Evolutionary conservation across 2,329 filamentous ascomycete species (phyloP), one percentile per base, ranked within the genome.

Genomic region (Sordariomycetes sp.): DNA sequence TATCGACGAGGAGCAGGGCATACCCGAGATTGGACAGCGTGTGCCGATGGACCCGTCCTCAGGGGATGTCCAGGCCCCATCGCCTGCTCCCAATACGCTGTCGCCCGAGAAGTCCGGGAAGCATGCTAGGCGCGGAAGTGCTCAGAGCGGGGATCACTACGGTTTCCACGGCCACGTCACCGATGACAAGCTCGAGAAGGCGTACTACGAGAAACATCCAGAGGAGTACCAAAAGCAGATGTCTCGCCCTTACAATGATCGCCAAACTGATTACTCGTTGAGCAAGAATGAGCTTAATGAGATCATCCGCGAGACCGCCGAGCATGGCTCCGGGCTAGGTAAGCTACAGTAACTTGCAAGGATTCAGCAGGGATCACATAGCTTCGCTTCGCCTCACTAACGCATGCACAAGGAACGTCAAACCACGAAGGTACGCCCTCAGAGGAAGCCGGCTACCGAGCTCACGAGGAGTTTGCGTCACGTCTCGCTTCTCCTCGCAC

Each of bases 31-130:
- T 63, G 92, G 92, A 53, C 83, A 89, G 65, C 87, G 91, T 66
- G 92, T 99, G 45, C 94, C 94, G 54, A 94, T 99, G 89, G 87
- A 94, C 67, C 87, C 86, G 56, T 83, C 94, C 68, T 89, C 94
- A 51, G 94, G 94, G 60, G 92, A 97, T 68, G 94, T 97, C 10
- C 94, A 99, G 73, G 94, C 94, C 15, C 94, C 94, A 2, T 94
- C 91, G 2, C 90, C 91, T 1, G 81, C 84, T 2, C 86, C 85
- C 10, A 69, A 70, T 52, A 64, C 71, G 4, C 68, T 71, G 3
- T 64, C 63, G 53, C 66, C 68, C 53, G 68, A 73, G 54, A 70
- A 69, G 54, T 62, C 63, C 57, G 75, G 76, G 60, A 78, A 75
- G 62, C 71, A 83, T 60, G 87, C 91, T 66, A 74, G 78, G 56